A percentile compares a stretch with the other conserved stretches of the same genome.
These are phyloP conservation scores for Pharnaceum exiguum DNA, from an alignment of 148 eudicot species.

Conservation along the genomic window DNA sequence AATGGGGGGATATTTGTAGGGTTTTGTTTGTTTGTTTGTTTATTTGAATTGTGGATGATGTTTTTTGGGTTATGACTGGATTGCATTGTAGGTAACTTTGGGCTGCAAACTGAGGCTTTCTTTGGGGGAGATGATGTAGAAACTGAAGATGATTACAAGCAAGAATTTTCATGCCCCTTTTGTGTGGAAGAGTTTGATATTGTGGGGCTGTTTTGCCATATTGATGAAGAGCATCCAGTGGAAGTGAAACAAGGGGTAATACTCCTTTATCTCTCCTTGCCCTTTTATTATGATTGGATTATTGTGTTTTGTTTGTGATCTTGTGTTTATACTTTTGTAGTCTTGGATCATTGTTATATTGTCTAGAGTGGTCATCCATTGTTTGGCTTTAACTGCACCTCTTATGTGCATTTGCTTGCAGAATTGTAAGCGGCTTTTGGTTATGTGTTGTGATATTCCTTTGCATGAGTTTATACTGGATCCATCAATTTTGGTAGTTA, in stretches of 20 bases:
- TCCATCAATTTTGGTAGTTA: no score
- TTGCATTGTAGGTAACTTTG: not conserved
- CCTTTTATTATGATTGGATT: not conserved
- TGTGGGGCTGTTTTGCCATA: slow-evolving; percentile 89
- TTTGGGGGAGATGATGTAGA: slow-evolving; percentile 54
- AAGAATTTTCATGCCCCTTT: slow-evolving; percentile 86
- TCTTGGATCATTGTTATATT: no score
- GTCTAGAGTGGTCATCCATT: no score
- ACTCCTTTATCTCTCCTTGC: not conserved
- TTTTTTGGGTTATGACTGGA: not conserved
- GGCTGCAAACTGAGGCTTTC: slow-evolving; percentile 42
- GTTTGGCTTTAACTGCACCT: no score
- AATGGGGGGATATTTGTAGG: not conserved
- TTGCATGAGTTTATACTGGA: no score
- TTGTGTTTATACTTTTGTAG: not conserved
- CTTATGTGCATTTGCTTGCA: no score
- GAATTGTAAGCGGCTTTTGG: no score
- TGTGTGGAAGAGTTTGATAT: slow-evolving; percentile 86
- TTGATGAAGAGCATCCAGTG: slow-evolving; percentile 81
- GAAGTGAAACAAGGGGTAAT: slow-evolving; percentile 87
- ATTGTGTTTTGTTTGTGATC: not conserved
- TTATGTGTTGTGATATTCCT: no score
- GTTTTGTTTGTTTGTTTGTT: not conserved
- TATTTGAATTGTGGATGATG: not conserved
- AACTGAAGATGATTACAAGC: slow-evolving; percentile 59